Percentiles rank a stretch among this genome's conserved stretches.
Evolutionary conservation across 495 filamentous ascomycete genomes (phyloP).

Genomic region (Neurospora discreta): DNA sequence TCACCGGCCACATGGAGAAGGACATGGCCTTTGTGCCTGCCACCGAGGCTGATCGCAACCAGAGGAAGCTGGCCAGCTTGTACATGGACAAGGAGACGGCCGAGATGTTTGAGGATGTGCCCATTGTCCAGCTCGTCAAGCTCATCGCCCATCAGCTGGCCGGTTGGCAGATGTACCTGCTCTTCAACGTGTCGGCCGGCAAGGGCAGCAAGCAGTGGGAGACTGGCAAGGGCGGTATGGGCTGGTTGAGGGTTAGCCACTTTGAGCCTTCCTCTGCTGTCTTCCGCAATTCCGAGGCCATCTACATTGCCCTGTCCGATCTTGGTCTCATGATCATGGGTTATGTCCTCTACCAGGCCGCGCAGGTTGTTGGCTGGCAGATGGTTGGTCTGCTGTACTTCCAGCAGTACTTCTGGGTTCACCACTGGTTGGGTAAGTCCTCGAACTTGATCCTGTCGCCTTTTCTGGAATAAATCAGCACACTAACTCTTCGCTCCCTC

Average conservation of each 20-base stretch:
- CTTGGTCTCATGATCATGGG: slow-evolving; percentile 56
- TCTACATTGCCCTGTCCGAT: slow-evolving; percentile 75
- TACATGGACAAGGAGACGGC: slow-evolving; percentile 40
- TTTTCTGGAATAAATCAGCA: neutral
- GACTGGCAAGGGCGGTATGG: slow-evolving; percentile 43
- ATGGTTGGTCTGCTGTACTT: slow-evolving; percentile 86
- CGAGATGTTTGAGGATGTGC: slow-evolving; percentile 86
- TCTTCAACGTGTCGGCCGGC: slow-evolving; percentile 85
- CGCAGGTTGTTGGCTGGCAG: slow-evolving; percentile 65
- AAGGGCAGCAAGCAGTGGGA: slow-evolving; percentile 70
- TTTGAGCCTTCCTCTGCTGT: slow-evolving; percentile 81
- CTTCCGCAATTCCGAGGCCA: slow-evolving; percentile 80
- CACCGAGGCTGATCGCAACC: slow-evolving; percentile 60
- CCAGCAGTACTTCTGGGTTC: slow-evolving; percentile 91
- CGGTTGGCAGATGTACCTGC: slow-evolving; percentile 79
- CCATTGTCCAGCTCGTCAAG: slow-evolving; percentile 63
- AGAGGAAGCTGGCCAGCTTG: slow-evolving; percentile 44
- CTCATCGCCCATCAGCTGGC: slow-evolving; percentile 73
- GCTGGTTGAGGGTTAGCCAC: slow-evolving; percentile 77
- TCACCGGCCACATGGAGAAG: slow-evolving; percentile 87
- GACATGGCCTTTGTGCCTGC: slow-evolving; percentile 97
- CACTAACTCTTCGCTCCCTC: slow-evolving; percentile 14
- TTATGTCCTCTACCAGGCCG: slow-evolving; percentile 40
- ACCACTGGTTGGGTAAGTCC: slow-evolving; percentile 80
- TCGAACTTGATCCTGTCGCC: neutral